Base-by-base conservation (phyloP, 2,329 filamentous ascomycete genomes). In the Diaporthe vexans region DNA sequence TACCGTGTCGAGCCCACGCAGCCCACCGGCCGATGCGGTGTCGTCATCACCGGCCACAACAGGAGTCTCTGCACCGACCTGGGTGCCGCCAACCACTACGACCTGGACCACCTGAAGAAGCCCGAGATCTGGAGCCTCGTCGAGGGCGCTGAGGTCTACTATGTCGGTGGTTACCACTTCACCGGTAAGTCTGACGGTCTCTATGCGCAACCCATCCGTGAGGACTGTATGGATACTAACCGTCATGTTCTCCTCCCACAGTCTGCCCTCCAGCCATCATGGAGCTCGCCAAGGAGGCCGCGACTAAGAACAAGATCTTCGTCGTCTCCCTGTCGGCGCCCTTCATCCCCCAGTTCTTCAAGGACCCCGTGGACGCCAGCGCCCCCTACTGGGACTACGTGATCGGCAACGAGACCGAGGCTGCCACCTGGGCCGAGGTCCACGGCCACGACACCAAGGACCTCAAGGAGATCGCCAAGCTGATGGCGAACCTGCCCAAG, bases 321-420 rank as follows among this genome's bases (percentile, higher is more conserved):
- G 91, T 95, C 80, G 92, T 99, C 79, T 97, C 95, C 79, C 91
- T 99, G 76, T 97, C 95, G 69, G 97, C 97, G 10, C 97, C 97
- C 75, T 99, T 99, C 89, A 98, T 99, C 81, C 88, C 93, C 52
- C 94, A 97, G 83, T 98, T 98, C 90, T 99, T 98, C 93, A 98
- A 98, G 89, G 95, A 98, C 67, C 94, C 92, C 78, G 91, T 99
- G 63, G 95, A 98, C 85, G 92, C 92, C 80, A 93, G 94, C 72
- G 89, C 95, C 71, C 94, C 94, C 40, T 98, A 98, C 91, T 97
- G 95, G 89, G 95, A 98, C 87, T 97, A 96, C 86, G 89, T 98
- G 76, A 94, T 99, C 83, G 96, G 95, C 82, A 99, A 99, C 87
- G 97, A 99, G 91, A 94, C 94, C 78, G 97, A 99, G 88, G 96